Conservation (phyloP, 495 filamentous ascomycete genomes). For the Neurospora sp. region DNA sequence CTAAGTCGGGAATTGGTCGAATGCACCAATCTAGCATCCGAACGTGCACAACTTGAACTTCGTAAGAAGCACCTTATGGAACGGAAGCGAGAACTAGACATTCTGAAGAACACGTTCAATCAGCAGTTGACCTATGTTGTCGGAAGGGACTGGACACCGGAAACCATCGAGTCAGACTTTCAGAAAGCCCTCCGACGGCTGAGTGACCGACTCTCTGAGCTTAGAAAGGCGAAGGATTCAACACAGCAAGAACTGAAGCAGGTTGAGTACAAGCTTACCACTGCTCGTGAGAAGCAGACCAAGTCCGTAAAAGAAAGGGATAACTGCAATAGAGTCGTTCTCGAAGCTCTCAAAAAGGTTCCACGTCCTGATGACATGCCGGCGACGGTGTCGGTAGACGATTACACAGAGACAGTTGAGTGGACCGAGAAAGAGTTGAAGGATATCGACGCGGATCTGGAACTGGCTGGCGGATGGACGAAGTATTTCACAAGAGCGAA, state of each 20-base stretch:
- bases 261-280: slow-evolving; percentile 66
- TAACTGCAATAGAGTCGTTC: slow-evolving; percentile 41
- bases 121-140: slow-evolving; percentile 55
- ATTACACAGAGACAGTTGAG: slow-evolving; percentile 32
- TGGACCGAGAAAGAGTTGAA: slow-evolving; percentile 49
- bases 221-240: slow-evolving; percentile 57
- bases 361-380: slow-evolving; percentile 6
- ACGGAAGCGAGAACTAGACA: slow-evolving; percentile 58
- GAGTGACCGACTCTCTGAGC: slow-evolving; percentile 41
- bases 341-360: slow-evolving; percentile 29
- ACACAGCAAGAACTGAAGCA: slow-evolving; percentile 65
- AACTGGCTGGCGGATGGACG: slow-evolving; percentile 27
- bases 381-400: slow-evolving; percentile 17
- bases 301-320: slow-evolving; percentile 56
- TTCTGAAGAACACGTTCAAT: slow-evolving; percentile 64
- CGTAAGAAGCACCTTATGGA: slow-evolving; percentile 67
- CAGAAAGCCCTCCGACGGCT: slow-evolving; percentile 52
- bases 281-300: slow-evolving; percentile 46
- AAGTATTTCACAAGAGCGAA: slow-evolving; percentile 21
- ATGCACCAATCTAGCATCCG: slow-evolving; percentile 65
- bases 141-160: slow-evolving; percentile 54
- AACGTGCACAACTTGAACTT: slow-evolving; percentile 69
- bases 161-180: slow-evolving; percentile 61
- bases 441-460: slow-evolving; percentile 50
- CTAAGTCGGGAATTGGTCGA: slow-evolving; percentile 70